These are phyloP conservation scores for Boletus reticuloceps DNA, from an alignment of 768 basidiomycete genomes.

Conservation along the genomic window DNA sequence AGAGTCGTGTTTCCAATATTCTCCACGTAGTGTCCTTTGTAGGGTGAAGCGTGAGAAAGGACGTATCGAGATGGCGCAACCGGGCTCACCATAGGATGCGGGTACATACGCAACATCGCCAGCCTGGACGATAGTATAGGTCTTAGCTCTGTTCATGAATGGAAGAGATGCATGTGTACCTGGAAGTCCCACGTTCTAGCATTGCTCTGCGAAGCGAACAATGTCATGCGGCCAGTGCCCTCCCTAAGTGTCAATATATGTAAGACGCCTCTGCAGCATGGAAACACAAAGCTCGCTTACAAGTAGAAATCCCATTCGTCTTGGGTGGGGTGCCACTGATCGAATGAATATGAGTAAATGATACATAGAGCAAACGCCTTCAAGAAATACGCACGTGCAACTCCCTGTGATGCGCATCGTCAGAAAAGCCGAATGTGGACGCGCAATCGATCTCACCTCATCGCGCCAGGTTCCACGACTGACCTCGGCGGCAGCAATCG, in stretches of 20 bases:
- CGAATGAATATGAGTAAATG: background rate
- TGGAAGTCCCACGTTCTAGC: conserved; percentile 60
- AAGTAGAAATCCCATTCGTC: conserved; percentile 65
- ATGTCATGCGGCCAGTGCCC: conserved; percentile 52
- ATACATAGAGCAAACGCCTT: background rate
- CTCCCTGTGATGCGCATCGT: conserved; percentile 36
- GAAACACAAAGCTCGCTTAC: conserved; percentile 29
- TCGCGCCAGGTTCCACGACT: conserved; percentile 52
- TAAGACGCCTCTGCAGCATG: background rate
- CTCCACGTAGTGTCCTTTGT: conserved; percentile 50
- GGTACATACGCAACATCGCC: conserved; percentile 24
- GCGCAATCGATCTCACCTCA: conserved; percentile 39
- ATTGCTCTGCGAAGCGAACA: conserved; percentile 53
- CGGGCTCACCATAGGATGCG: conserved; percentile 8
- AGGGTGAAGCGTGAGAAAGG: background rate
- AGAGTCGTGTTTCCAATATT: conserved; percentile 51
- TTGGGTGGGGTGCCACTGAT: conserved; percentile 67
- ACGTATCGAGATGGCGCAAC: background rate
- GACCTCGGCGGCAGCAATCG: conserved; percentile 55
- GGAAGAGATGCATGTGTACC: conserved; percentile 24
- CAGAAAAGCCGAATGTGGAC: background rate
- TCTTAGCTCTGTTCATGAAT: background rate
- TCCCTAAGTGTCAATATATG: conserved; percentile 34
- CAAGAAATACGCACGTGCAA: conserved; percentile 44
- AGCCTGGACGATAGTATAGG: background rate